Conservation (phyloP, 768 basidiomycete genomes). For the Tulasnella sp. region DNA sequence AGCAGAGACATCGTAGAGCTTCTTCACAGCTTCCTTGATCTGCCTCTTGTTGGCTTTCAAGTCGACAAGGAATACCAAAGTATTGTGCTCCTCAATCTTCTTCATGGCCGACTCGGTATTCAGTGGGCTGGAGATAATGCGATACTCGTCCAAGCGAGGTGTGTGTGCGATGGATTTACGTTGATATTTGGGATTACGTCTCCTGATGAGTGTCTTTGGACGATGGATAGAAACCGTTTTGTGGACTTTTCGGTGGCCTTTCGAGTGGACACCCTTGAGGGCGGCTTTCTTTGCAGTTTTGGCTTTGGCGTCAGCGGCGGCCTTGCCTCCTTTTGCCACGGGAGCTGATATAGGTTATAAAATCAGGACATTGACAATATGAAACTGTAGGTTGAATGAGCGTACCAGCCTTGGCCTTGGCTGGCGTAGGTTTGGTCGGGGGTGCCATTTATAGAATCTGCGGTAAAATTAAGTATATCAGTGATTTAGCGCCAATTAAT, state of each 20-base stretch:
- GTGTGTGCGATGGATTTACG: slow-evolving; percentile 86
- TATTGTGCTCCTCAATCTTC: slow-evolving; percentile 99
- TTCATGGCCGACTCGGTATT: slow-evolving; percentile 99
- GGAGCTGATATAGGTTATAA: no score
- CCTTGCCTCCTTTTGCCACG: no score
- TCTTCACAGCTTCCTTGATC: slow-evolving; percentile 99
- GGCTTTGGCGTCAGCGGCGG: slow-evolving; percentile 43
- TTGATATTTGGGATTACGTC: slow-evolving; percentile 84
- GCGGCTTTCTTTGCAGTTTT: slow-evolving; percentile 95
- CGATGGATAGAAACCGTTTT: slow-evolving; percentile 87
- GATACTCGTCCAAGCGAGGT: slow-evolving; percentile 92
- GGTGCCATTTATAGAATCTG: no score
- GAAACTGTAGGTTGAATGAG: no score
- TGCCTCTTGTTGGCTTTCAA: slow-evolving; percentile 93
- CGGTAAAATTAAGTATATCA: no score
- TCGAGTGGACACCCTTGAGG: slow-evolving; percentile 70
- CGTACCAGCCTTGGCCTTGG: no score
- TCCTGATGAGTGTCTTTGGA: slow-evolving; percentile 80
- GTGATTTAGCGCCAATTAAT: no score
- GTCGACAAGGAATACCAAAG: slow-evolving; percentile 95
- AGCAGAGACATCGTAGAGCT: slow-evolving; percentile 93
- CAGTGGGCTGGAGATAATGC: slow-evolving; percentile 80
- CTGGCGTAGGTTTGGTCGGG: no score
- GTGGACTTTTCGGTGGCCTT: slow-evolving; percentile 67
- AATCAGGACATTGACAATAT: no score